phyloP scores from a whole-genome alignment of 177 flowering plant species.

The Vitis hybrid region DNA sequence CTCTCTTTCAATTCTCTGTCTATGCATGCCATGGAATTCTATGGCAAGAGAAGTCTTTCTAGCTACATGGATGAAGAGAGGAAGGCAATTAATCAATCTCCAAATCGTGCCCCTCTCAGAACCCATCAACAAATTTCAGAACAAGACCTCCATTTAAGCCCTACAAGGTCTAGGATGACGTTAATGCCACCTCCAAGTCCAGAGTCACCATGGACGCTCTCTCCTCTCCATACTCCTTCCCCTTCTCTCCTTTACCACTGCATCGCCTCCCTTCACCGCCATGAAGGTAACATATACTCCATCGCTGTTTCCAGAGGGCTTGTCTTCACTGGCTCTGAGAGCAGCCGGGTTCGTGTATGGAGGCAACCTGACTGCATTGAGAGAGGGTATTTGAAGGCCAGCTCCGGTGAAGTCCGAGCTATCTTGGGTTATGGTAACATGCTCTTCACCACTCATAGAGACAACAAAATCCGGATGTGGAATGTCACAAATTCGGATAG shows the following conservation, averaged over 20 bases:
- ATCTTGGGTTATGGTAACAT: slow-evolving; percentile 30
- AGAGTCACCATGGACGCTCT: slow-evolving; percentile 42
- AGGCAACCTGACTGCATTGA: slow-evolving; percentile 34
- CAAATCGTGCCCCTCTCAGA: slow-evolving; percentile 20
- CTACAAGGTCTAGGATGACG: slow-evolving; percentile 10
- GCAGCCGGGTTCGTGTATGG: slow-evolving; percentile 45
- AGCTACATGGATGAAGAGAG: slow-evolving; percentile 21
- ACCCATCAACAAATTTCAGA: slow-evolving; percentile 7
- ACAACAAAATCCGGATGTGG: slow-evolving; percentile 43
- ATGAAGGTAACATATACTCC: slow-evolving; percentile 38
- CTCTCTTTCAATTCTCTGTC: no score
- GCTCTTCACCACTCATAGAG: slow-evolving; percentile 46
- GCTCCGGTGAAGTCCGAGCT: slow-evolving; percentile 34
- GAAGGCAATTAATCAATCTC: background rate
- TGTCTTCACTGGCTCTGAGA: slow-evolving; percentile 42
- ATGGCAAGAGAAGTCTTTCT: slow-evolving; percentile 10
- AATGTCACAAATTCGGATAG: slow-evolving; percentile 22
- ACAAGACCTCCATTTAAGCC: slow-evolving; percentile 16
- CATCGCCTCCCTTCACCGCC: slow-evolving; percentile 40
- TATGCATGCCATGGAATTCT: slow-evolving; percentile 20
- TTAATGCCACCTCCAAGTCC: slow-evolving; percentile 30
- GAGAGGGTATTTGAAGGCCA: slow-evolving; percentile 29
- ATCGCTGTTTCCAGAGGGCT: slow-evolving; percentile 28
- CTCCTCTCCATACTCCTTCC: slow-evolving; percentile 39
- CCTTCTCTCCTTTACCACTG: slow-evolving; percentile 41